Conservation (phyloP, 2,329 filamentous ascomycete genomes). For the Neocucurbitaria cava region DNA sequence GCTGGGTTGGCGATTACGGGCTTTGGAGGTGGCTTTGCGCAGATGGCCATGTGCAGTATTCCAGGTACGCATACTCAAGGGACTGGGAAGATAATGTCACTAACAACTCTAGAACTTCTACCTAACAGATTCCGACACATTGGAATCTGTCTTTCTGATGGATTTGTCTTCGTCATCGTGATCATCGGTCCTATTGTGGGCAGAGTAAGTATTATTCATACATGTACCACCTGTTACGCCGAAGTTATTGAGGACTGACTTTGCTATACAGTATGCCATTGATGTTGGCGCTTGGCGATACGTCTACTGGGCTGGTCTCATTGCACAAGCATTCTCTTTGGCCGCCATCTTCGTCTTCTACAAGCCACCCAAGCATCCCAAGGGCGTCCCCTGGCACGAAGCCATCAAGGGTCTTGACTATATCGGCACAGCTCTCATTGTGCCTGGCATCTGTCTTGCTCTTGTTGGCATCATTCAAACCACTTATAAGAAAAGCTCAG, state of each 20-base stretch:
- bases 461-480: slow-evolving; percentile 46
- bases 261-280: slow-evolving; percentile 25
- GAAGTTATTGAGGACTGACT: background rate
- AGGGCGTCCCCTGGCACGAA: slow-evolving; percentile 32
- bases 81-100: background rate
- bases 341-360: slow-evolving; percentile 26
- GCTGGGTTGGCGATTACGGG: slow-evolving; percentile 53
- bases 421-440: slow-evolving; percentile 36
- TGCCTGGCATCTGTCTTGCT: slow-evolving; percentile 33
- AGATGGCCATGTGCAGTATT: slow-evolving; percentile 55
- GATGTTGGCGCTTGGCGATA: slow-evolving; percentile 29
- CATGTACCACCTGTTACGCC: background rate
- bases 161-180: slow-evolving; percentile 54
- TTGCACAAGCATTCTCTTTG: slow-evolving; percentile 32
- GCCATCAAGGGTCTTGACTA: slow-evolving; percentile 43
- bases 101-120: slow-evolving; percentile 5
- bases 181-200: slow-evolving; percentile 57
- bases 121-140: slow-evolving; percentile 15
- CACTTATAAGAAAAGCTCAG: slow-evolving; percentile 28
- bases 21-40: slow-evolving; percentile 55
- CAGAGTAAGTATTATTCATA: slow-evolving; percentile 32
- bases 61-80: slow-evolving; percentile 42
- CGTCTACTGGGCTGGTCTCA: slow-evolving; percentile 32
- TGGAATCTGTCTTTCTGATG: slow-evolving; percentile 42
- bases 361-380: slow-evolving; percentile 37